These are phyloP conservation scores for Paramarasmius palmivorus DNA, from an alignment of 1,284 basidiomycete genomes.

Conservation along the genomic window DNA sequence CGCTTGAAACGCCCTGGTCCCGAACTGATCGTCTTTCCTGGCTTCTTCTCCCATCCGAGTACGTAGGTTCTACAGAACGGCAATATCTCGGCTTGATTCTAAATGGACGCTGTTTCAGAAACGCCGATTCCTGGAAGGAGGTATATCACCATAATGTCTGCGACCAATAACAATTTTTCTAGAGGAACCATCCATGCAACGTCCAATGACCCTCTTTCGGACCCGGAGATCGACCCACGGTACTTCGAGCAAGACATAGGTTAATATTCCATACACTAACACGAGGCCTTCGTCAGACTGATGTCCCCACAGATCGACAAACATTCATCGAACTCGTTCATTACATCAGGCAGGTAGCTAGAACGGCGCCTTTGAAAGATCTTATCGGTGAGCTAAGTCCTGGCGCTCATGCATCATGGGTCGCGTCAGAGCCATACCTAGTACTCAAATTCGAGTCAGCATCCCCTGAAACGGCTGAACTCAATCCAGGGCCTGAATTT, in stretches of 20 bases:
- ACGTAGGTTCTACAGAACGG: not conserved
- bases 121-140: conserved; percentile 20
- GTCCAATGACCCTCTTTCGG: conserved; percentile 34
- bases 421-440: too few relatives aligned
- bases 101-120: not conserved
- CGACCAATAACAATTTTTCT: conserved; percentile 19
- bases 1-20: too few relatives aligned
- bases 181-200: conserved; percentile 31
- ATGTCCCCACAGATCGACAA: conserved; percentile 8
- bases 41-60: not conserved
- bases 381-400: conserved; percentile 2
- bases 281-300: not conserved
- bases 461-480: too few relatives aligned
- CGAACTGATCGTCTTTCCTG: not conserved
- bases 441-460: too few relatives aligned
- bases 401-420: too few relatives aligned
- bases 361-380: conserved; percentile 9
- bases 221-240: conserved; percentile 42
- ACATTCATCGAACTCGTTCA: conserved; percentile 9
- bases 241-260: conserved; percentile 47
- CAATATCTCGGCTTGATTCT: not conserved
- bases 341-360: conserved; percentile 7
- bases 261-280: not conserved
- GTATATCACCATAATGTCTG: conserved; percentile 18
- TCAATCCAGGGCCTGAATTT: too few relatives aligned